Conservation (phyloP, 345 rosid species). For the Arabis hirsuta region DNA sequence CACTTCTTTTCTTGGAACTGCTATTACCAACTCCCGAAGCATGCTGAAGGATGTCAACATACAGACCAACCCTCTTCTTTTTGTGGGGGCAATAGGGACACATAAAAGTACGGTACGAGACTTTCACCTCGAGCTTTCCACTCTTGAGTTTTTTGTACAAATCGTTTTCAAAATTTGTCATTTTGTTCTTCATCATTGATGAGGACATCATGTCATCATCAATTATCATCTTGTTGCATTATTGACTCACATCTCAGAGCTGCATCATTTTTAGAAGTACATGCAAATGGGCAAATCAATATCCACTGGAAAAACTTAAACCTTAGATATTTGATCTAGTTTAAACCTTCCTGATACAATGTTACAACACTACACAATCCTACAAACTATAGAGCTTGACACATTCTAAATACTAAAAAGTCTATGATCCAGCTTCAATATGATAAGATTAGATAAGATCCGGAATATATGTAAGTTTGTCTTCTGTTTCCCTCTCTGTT, state of each 20-base stretch:
- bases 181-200: slow-evolving; percentile 20
- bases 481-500: not conserved
- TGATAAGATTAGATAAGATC: slow-evolving; percentile 1
- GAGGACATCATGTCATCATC: not conserved
- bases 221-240: not conserved
- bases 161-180: slow-evolving; percentile 54
- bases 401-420: slow-evolving; percentile 12
- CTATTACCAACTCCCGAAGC: slow-evolving; percentile 96
- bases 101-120: slow-evolving; percentile 58
- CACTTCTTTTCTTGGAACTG: slow-evolving; percentile 66
- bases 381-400: slow-evolving; percentile 1
- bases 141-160: slow-evolving; percentile 73
- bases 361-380: slow-evolving; percentile 2
- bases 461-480: not conserved
- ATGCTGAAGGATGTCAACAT: slow-evolving; percentile 85
- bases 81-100: slow-evolving; percentile 84
- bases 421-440: slow-evolving; percentile 3
- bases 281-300: not conserved
- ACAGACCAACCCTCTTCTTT: slow-evolving; percentile 69
- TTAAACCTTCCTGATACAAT: not conserved
- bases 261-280: slow-evolving; percentile 5
- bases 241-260: slow-evolving; percentile 7
- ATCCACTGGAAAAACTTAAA: slow-evolving; percentile 1
- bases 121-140: slow-evolving; percentile 62
- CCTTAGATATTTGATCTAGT: slow-evolving; percentile 1